Base-by-base conservation (phyloP, 2,329 filamentous ascomycete genomes). In the Colletotrichum tropicale region DNA sequence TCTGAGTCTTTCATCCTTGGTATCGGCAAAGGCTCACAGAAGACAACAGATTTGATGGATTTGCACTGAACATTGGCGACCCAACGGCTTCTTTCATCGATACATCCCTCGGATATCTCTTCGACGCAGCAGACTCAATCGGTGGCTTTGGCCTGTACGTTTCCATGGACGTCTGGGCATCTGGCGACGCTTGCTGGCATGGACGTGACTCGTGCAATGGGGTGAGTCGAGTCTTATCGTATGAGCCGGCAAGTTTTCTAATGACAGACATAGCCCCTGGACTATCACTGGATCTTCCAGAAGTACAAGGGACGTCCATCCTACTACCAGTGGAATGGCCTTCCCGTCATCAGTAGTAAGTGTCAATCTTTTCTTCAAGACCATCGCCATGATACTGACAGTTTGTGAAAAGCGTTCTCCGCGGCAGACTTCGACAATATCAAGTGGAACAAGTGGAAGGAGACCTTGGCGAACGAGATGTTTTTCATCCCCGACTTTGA, bases 151-250 rank as follows among this genome's bases (percentile, higher is more conserved):
- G 38, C 7, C n/a, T 66, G 26, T 66, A 66, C 26, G 34, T 66
- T 28, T 38, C 34, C 62, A 66, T 66, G 62, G 62, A 66, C 18
- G 32, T 66, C 13, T 66, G 62, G 62, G 62, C 62, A 36, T 48
- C 38, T 6, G 62, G 62, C 12, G 38, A 66, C 30, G 62, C 62
- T 3, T 61, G 56, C 56, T 48, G 32, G 32, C 24, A 48, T 24
- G 62, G 62, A 3, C 62, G 62, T 21, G 62, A 66, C 30, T 61
- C 56, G 26, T 61, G 56, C 56, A n/a, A 61, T 3, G 56, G 56
- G 12, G 56, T 61, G 30, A 30, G 56, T 32, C 8, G 3, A 28
- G 10, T 12, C 5, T n/a, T 8, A 6, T 32, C 16, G 16, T 12
- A 12, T 58, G 5, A 28, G 16, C 15, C 21, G 4, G 10, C 18